phyloP scores from a whole-genome alignment of 352 stramenopile species.

The Globisporangium parvum region DNA sequence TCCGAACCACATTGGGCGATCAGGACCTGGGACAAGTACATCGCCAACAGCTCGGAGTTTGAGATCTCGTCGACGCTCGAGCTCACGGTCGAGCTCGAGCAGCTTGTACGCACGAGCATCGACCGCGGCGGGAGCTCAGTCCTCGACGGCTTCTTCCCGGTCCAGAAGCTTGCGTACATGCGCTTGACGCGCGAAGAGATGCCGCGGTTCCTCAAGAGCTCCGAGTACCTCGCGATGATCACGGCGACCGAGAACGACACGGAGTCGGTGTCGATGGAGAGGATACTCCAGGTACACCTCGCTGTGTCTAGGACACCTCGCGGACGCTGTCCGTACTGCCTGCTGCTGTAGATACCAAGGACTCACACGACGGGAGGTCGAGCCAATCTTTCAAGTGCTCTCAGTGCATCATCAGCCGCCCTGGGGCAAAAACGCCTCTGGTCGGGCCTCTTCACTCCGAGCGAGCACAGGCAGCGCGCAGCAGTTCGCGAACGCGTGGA shows the following conservation, averaged over 20 bases:
- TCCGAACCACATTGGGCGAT: slow-evolving; percentile 53
- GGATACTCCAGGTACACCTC: slow-evolving; percentile 45
- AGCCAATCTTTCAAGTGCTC: no score
- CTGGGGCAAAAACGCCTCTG: no score
- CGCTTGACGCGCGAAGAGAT: slow-evolving; percentile 74
- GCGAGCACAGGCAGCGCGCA: no score
- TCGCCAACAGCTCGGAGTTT: slow-evolving; percentile 74
- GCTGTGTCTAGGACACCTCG: background rate
- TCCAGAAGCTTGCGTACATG: slow-evolving; percentile 85
- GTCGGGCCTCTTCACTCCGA: no score
- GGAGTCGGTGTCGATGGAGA: slow-evolving; percentile 72
- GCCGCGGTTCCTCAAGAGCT: slow-evolving; percentile 78
- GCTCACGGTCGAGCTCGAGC: slow-evolving; percentile 67
- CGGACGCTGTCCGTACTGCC: background rate
- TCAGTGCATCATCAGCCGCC: no score
- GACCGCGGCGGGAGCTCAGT: slow-evolving; percentile 30
- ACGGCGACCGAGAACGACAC: slow-evolving; percentile 75
- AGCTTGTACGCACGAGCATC: slow-evolving; percentile 70
- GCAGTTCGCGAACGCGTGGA: no score
- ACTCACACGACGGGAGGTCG: no score
- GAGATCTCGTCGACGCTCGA: slow-evolving; percentile 79
- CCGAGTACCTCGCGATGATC: slow-evolving; percentile 82
- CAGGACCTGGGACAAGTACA: slow-evolving; percentile 87
- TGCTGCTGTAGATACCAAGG: background rate
- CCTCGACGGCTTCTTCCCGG: slow-evolving; percentile 73